Percentiles rank a stretch among this genome's conserved stretches.
Conservation (phyloP, 495 filamentous ascomycete species). For the Penicillium cataractarum region DNA sequence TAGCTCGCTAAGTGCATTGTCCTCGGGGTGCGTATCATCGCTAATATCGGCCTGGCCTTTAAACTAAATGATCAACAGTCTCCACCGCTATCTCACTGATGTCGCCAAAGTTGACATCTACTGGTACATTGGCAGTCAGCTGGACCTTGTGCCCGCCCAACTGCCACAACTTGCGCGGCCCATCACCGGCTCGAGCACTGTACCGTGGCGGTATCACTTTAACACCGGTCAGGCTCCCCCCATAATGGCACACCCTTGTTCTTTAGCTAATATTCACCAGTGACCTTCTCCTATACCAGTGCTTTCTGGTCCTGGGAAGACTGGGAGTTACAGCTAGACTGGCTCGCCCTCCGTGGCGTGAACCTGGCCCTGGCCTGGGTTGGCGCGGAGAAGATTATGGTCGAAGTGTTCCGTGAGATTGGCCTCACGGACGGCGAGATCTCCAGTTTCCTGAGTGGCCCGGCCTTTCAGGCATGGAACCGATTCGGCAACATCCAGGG, state of each 20-base stretch:
- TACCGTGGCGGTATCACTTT: not conserved
- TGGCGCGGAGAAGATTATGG: not conserved
- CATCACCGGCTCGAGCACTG: not conserved
- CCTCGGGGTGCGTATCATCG: not conserved
- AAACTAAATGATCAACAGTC: not conserved
- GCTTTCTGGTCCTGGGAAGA: not conserved
- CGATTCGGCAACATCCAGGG: not conserved
- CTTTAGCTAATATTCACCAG: not conserved
- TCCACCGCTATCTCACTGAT: not conserved
- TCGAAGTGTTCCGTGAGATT: not conserved
- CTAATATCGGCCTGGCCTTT: not conserved
- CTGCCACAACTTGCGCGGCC: not conserved
- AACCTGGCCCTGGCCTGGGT: not conserved
- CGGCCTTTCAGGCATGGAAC: not conserved
- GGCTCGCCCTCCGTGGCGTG: not conserved
- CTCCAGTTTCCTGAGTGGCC: not conserved
- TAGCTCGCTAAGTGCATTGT: not conserved
- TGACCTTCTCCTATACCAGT: not conserved
- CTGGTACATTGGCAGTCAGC: not conserved
- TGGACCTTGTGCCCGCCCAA: not conserved
- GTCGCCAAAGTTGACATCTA: not conserved
- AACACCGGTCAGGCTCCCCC: not conserved
- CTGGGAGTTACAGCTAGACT: not conserved
- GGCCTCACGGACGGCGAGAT: not conserved
- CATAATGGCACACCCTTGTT: not conserved